Base-by-base conservation (phyloP, 352 stramenopile species). In the Globisporangium emineosum region DNA sequence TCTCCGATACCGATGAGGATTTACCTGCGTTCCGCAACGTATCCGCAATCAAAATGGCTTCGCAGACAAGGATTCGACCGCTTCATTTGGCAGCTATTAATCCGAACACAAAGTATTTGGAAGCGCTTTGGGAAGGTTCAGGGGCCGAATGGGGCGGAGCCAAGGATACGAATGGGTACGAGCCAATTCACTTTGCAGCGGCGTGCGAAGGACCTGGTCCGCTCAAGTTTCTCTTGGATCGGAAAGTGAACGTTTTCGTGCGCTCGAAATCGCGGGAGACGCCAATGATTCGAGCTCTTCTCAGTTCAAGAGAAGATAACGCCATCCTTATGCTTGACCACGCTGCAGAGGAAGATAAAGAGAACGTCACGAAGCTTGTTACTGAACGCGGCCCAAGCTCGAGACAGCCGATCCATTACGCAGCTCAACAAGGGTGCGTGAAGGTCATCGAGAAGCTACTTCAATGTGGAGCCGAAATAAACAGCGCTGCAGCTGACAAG, bases 21-120 rank as follows among this genome's bases (percentile, higher is more conserved):
- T 60, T 89, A 19, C 75, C 75, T 2, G 69, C 64, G 35, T 94
- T 91, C 37, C 78, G 82, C 3, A 72, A 65, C 13, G 78, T 86
- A 12, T 92, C 83, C 2, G 81, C 81, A 3, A 77, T 85, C 62
- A 94, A 94, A 63, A 80, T 90, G 65, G 81, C 81, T 0, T 47
- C 73, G 29, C 70, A 88, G 43, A 88, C 81, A 2, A 73, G 74
- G 12, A 75, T 93, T n/a, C 80, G 80, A 0, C 85, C 85, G 15
- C 60, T 94, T 19, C 85, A 94, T 43, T 60, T 94, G 17, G 83
- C 85, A 9, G 76, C 78, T 1, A 90, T 94, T 60, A 92, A 94
- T 25, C 83, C 85, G 2, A 88, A 91, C 37, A 77, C 64, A 0
- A 86, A 79, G 62, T 87, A 90, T 53, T 65, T 94, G 10, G 69